Percentiles rank a stretch among this genome's conserved stretches.
Evolutionary conservation across 2,329 filamentous ascomycete genomes (phyloP).

Genomic region (Talaromyces sp.): DNA sequence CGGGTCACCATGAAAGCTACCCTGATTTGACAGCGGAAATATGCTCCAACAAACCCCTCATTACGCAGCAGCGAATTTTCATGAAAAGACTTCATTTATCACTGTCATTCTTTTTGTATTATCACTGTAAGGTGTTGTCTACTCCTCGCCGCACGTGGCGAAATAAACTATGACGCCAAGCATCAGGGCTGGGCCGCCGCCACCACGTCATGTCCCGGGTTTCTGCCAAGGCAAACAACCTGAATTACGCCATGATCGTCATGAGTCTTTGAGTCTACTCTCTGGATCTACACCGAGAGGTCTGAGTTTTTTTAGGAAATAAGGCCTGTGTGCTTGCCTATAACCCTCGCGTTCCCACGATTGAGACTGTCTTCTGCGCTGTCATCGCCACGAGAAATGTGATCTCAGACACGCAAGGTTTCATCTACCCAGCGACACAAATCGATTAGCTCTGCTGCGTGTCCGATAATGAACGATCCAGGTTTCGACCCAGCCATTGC

Average conservation of each 20-base stretch:
- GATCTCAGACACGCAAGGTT: not conserved
- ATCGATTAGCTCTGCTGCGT: not conserved
- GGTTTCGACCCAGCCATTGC: slow-evolving; percentile 48
- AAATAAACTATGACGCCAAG: not conserved
- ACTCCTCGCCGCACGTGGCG: not conserved
- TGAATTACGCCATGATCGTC: not conserved
- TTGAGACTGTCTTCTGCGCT: not conserved
- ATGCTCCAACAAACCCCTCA: not conserved
- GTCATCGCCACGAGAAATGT: not conserved
- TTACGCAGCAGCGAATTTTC: too few relatives aligned
- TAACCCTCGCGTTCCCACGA: not conserved
- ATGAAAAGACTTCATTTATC: not conserved
- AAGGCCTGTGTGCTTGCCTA: not conserved
- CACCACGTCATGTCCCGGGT: not conserved
- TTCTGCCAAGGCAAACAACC: not conserved
- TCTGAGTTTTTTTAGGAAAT: not conserved
- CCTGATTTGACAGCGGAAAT: not conserved
- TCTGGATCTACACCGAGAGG: too few relatives aligned
- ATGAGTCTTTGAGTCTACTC: not conserved
- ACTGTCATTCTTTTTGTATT: not conserved
- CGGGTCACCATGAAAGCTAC: too few relatives aligned
- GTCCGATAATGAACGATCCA: slow-evolving; percentile 45
- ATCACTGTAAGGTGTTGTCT: not conserved
- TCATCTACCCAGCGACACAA: not conserved
- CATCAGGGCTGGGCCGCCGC: not conserved